Conservation (phyloP, 1,139 yeast species). For the Sugiyamaella pinicola region DNA sequence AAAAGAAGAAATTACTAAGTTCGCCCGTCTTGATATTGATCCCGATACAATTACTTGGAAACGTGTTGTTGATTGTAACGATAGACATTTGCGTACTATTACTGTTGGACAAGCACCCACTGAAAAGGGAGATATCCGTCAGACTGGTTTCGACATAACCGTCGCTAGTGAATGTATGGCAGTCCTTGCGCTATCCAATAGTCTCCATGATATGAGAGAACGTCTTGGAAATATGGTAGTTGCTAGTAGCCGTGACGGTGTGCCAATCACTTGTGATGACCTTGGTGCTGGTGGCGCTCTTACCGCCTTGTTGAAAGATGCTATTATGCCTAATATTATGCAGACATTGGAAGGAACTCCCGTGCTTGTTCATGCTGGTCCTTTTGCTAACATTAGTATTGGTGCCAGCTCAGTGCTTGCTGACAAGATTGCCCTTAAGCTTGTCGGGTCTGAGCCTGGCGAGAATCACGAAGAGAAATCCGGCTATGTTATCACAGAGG, state of each 20-base stretch:
- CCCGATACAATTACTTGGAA: slow-evolving; percentile 95
- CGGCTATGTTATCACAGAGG: slow-evolving; percentile 95
- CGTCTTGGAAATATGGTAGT: slow-evolving; percentile 91
- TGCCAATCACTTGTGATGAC: slow-evolving; percentile 93
- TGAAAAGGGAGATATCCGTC: slow-evolving; percentile 86
- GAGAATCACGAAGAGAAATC: slow-evolving; percentile 61
- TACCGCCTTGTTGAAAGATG: slow-evolving; percentile 93
- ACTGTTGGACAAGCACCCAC: slow-evolving; percentile 94
- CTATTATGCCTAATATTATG: slow-evolving; percentile 96
- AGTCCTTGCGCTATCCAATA: slow-evolving; percentile 83
- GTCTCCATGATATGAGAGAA: slow-evolving; percentile 82
- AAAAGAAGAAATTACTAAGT: slow-evolving; percentile 69
- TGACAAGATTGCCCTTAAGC: slow-evolving; percentile 91
- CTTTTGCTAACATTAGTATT: slow-evolving; percentile 95
- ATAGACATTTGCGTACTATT: slow-evolving; percentile 87
- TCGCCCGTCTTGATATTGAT: slow-evolving; percentile 88
- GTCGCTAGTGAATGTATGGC: slow-evolving; percentile 99
- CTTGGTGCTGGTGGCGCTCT: slow-evolving; percentile 97
- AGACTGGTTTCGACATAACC: slow-evolving; percentile 94
- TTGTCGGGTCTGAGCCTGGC: slow-evolving; percentile 72
- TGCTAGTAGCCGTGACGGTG: slow-evolving; percentile 80
- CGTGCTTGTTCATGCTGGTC: slow-evolving; percentile 97
- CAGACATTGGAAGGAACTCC: slow-evolving; percentile 99
- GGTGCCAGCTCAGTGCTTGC: slow-evolving; percentile 96
- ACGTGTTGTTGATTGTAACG: slow-evolving; percentile 96